Evolutionary conservation across 2,329 filamentous ascomycete species (phyloP).

Genomic region (Triangularia setosa): DNA sequence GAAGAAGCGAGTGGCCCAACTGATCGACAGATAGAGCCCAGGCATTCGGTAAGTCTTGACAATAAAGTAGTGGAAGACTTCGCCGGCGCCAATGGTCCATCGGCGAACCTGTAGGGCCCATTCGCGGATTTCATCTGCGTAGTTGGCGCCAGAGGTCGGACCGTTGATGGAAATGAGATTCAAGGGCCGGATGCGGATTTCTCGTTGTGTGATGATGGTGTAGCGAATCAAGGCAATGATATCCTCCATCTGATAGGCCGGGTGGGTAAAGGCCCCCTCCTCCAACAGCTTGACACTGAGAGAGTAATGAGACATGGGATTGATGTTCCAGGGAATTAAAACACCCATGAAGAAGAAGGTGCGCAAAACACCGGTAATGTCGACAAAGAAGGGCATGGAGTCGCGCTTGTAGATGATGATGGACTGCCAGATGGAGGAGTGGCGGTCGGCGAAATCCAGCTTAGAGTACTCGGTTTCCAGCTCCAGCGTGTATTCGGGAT

Average conservation of each 20-base stretch:
- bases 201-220: conserved; percentile 11
- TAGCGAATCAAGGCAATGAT: conserved; percentile 18
- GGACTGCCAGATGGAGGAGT: conserved; percentile 18
- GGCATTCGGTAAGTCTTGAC: conserved; percentile 17
- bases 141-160: conserved; percentile 14
- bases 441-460: conserved; percentile 9
- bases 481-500: conserved; percentile 13
- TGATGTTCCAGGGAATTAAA: conserved; percentile 17
- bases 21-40: conserved; percentile 10
- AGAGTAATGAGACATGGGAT: conserved; percentile 16
- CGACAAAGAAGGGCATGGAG: conserved; percentile 16
- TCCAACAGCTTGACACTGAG: conserved; percentile 15
- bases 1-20: conserved; percentile 13
- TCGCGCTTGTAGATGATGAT: conserved; percentile 17
- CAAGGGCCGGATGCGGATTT: conserved; percentile 14
- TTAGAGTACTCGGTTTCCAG: conserved; percentile 14
- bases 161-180: conserved; percentile 15
- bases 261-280: conserved; percentile 16
- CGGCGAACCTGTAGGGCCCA: conserved; percentile 14
- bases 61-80: conserved; percentile 18
- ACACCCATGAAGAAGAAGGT: conserved; percentile 19
- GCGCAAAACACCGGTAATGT: conserved; percentile 16
- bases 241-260: conserved; percentile 18
- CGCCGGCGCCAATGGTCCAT: conserved; percentile 17
- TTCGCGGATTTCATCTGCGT: conserved; percentile 13